A percentile compares a stretch with the other conserved stretches of the same genome.
Conservation (phyloP, 169 alveolate species). For the Eimeria acervulina region DNA sequence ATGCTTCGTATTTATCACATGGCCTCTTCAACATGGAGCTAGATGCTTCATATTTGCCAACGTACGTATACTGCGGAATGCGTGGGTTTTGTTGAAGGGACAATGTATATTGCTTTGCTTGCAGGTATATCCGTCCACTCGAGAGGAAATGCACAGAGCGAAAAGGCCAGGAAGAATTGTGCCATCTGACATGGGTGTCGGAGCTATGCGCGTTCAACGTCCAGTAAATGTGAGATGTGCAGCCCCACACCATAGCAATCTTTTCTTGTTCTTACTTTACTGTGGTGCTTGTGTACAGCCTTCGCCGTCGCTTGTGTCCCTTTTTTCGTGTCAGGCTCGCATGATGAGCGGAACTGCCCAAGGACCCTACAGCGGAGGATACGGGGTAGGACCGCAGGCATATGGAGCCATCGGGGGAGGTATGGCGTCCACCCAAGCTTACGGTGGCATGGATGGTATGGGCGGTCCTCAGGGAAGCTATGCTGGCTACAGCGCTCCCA, state of each 20-base stretch:
- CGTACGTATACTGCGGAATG: background rate
- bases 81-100: background rate
- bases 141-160: constrained; percentile 79
- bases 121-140: constrained; percentile 80
- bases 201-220: constrained; percentile 73
- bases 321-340: constrained; percentile 52
- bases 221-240: constrained; percentile 55
- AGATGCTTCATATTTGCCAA: background rate
- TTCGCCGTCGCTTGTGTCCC: background rate
- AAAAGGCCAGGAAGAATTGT: constrained; percentile 70
- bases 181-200: constrained; percentile 68
- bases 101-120: background rate
- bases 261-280: background rate
- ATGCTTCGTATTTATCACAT: background rate
- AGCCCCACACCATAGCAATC: background rate
- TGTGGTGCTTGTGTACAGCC: background rate
- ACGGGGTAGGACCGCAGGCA: constrained; percentile 59
- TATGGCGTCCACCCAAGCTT: constrained; percentile 49
- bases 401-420: constrained; percentile 68
- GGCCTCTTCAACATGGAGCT: background rate
- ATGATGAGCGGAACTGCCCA: constrained; percentile 50
- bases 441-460: constrained; percentile 73
- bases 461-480: constrained; percentile 75
- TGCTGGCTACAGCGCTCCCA: constrained; percentile 63
- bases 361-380: constrained; percentile 76